Evolutionary conservation across 768 basidiomycete species (phyloP), one percentile per base, ranked within the genome.

Genomic region (Lactifluus subvellereus): DNA sequence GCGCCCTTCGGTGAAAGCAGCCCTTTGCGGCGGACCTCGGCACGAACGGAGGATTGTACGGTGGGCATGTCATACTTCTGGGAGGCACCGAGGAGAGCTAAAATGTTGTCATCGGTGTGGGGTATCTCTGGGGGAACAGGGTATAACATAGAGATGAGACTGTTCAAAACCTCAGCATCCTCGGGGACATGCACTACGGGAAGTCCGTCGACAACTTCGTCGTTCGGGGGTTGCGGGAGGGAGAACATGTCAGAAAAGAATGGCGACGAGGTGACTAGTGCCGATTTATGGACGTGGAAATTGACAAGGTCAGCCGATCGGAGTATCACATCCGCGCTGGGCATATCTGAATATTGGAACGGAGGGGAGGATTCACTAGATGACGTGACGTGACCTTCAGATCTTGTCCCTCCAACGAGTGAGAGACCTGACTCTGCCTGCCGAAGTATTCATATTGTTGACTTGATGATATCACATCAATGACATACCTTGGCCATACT

Each of bases 31-130:
- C 38, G 11, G 38, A 40, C 38, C 38, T 40, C 38, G 11, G 38
- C 13, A 40, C 38, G 38, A 13, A 40, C n/a, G n/a, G 13, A 49
- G 7, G 60, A 55, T 49, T 40, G 60, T 13, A 61, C 48, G 7
- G 43, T 2, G 11, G 2, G n/a, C 60, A 61, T 61, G 11, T 61
- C 60, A 33, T 61, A 61, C 49, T 61, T 61, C n/a, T 61, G 42
- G 14, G 35, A 18, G n/a, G 60, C 54, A 20, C 54, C 16, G 6
- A 61, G 53, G 0, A 61, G 47, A 33, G 45, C 18, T n/a, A 61
- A 40, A 2, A 61, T 30, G 6, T 40, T 33, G 27, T 61, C 47
- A 4, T 6, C 1, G 9, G 54, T 55, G 14, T 20, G 2, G 27
- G 54, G 60, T 3, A 55, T 32, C 4, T 38, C 54, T 3, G 54